phyloP scores from a whole-genome alignment of 176 grass and related monocot genomes.

The Bonia amplexicaulis region DNA sequence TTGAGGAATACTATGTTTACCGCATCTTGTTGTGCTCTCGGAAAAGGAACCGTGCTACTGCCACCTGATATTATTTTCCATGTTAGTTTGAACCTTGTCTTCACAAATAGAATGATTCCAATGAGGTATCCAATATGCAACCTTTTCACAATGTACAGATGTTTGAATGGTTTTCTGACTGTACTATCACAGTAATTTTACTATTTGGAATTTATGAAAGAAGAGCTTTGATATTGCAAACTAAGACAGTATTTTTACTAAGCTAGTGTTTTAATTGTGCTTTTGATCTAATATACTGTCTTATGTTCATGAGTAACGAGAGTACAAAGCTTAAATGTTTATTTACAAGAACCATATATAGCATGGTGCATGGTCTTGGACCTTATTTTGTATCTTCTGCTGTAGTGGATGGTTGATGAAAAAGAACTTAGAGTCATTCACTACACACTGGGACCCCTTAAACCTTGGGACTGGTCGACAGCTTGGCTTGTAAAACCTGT shows the following conservation, averaged over 20 bases:
- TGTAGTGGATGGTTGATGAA: constrained; percentile 98
- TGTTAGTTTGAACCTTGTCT: background rate
- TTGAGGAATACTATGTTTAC: background rate
- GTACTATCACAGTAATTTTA: background rate
- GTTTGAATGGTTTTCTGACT: background rate
- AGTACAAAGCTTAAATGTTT: background rate
- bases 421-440: constrained; percentile 91
- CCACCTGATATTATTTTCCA: background rate
- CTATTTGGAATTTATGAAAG: background rate
- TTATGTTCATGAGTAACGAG: background rate
- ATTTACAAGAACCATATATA: background rate
- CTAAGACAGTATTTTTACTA: background rate
- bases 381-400: constrained; percentile 29
- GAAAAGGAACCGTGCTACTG: background rate
- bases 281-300: background rate
- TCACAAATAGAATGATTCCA: background rate
- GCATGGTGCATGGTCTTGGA: background rate
- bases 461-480: constrained; percentile 98
- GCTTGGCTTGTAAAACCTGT: constrained; percentile 97
- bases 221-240: background rate
- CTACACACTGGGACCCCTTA: constrained; percentile 86
- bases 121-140: background rate
- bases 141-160: background rate
- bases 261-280: background rate
- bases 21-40: background rate